phyloP scores from a whole-genome alignment of 805 yeast genomes.

The Kuraishia molischiana region DNA sequence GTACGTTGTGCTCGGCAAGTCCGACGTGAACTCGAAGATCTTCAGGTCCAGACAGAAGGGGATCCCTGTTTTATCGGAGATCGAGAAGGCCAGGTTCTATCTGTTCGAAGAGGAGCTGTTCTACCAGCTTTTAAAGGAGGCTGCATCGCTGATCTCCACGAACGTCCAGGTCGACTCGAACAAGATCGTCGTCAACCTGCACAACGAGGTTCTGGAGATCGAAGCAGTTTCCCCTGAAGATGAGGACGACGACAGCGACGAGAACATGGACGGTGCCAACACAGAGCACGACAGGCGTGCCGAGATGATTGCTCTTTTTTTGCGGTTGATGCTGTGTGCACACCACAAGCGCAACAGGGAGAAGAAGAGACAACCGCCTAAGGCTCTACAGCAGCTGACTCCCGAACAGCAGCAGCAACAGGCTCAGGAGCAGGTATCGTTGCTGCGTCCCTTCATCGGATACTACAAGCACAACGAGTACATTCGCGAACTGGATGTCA shows the following conservation, averaged over 20 bases:
- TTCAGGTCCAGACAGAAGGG: constrained; percentile 15
- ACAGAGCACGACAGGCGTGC: constrained; percentile 26
- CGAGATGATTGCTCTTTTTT: constrained; percentile 38
- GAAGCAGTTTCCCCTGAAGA: constrained; percentile 38
- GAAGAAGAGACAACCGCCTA: constrained; percentile 34
- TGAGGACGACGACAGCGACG: constrained; percentile 24
- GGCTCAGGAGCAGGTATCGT: constrained; percentile 30
- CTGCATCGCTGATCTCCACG: constrained; percentile 54
- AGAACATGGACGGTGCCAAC: constrained; percentile 18
- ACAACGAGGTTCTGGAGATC: constrained; percentile 60
- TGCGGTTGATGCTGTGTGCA: constrained; percentile 54
- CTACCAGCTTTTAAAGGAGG: constrained; percentile 68
- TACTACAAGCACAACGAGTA: constrained; percentile 44
- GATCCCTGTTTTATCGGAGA: constrained; percentile 35
- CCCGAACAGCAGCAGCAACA: constrained; percentile 3
- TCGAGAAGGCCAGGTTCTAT: constrained; percentile 59
- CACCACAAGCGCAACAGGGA: constrained; percentile 38
- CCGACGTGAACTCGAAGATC: constrained; percentile 20
- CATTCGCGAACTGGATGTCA: constrained; percentile 22
- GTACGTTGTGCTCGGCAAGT: constrained; percentile 48
- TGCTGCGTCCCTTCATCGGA: constrained; percentile 49
- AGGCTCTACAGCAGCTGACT: constrained; percentile 1
- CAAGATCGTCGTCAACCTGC: constrained; percentile 54
- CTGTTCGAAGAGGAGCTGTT: constrained; percentile 87
- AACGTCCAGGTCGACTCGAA: constrained; percentile 59